Evolutionary conservation across 2,329 filamentous ascomycete species (phyloP).

Genomic region (Fusarium neocosmosporiellum): DNA sequence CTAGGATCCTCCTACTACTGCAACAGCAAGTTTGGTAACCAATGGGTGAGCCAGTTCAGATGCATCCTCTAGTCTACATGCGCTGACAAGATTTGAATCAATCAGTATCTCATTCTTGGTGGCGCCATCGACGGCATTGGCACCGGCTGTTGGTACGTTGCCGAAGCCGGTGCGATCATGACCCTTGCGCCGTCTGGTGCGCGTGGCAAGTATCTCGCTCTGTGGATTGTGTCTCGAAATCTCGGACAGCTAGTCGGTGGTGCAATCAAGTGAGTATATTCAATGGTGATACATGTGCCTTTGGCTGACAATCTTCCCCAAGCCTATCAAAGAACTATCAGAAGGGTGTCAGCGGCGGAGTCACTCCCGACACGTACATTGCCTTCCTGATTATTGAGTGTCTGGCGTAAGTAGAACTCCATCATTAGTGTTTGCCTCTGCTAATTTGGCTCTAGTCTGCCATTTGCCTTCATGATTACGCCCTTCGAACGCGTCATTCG

Average conservation of each 20-base stretch:
- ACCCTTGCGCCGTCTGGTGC: slow-evolving; percentile 58
- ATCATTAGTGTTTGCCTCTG: neutral
- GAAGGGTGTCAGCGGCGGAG: slow-evolving; percentile 11
- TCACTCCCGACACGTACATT: slow-evolving; percentile 12
- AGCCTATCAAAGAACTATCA: slow-evolving; percentile 14
- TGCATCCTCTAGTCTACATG: neutral
- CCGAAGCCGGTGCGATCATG: slow-evolving; percentile 61
- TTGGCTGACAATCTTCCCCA: neutral
- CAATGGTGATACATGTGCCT: neutral
- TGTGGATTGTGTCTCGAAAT: slow-evolving; percentile 61
- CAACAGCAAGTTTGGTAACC: slow-evolving; percentile 60
- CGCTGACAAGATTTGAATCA: neutral
- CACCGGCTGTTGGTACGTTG: slow-evolving; percentile 61
- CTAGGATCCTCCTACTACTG: slow-evolving; percentile 60
- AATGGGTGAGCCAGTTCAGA: slow-evolving; percentile 52
- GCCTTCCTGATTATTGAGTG: slow-evolving; percentile 19
- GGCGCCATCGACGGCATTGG: slow-evolving; percentile 53
- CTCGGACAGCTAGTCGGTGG: slow-evolving; percentile 59
- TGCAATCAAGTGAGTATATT: slow-evolving; percentile 54
- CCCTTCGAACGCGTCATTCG: slow-evolving; percentile 14
- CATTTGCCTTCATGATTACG: slow-evolving; percentile 14
- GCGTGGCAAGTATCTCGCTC: slow-evolving; percentile 59
- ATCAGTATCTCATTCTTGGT: slow-evolving; percentile 53
- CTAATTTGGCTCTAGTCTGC: neutral
- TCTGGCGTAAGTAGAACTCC: neutral